Evolutionary conservation across 495 filamentous ascomycete genomes (phyloP), one percentile per base, ranked within the genome.

Genomic region (Aspergillus asperescens): DNA sequence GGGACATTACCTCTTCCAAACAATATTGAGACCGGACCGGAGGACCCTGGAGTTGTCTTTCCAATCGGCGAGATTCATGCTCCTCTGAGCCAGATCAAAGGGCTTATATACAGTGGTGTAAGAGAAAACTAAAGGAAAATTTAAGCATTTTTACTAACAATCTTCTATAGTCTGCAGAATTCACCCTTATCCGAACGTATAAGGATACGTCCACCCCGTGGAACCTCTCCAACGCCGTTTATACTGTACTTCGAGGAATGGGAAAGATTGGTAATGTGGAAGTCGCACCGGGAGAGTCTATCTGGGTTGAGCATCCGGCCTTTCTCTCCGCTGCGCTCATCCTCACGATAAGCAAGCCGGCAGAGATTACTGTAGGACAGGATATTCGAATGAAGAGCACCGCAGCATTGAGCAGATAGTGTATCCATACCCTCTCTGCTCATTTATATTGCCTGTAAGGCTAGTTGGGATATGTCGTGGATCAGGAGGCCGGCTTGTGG

Each of bases 181-280:
- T 39, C 19, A 39, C 37, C 37, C 16, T 18, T 18, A 39, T 39
- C 15, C 19, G 19, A 39, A 39, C 19, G 15, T 39, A 39, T 16
- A 39, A 39, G 20, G 19, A 39, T 39, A 39, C 19, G 12, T 39
- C 37, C 37, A 39, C 37, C 15, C 37, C 19, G 37, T 39, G n/a
- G 37, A 39, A 39, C 19, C 39, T 42, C 18, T 42, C 39, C 5
- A 23, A 16, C 8, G 39, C 39, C 15, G 39, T 25, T 42, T 42
- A 42, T 42, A 42, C 39, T 42, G 39, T 42, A 42, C 39, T 42
- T 42, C 22, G 39, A 23, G 39, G 39, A 42, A 18, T 13, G 20
- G 39, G 35, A 13, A 38, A 19, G 35, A 38, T 38, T 20, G 35
- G 35, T 19, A 38, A 20, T 38, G 35, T 38, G 35, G 15, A 38